Evolutionary conservation across 306 rosid genomes (phyloP), one percentile per base, ranked within the genome.

Genomic region (Dalbergia cochinchinensis): DNA sequence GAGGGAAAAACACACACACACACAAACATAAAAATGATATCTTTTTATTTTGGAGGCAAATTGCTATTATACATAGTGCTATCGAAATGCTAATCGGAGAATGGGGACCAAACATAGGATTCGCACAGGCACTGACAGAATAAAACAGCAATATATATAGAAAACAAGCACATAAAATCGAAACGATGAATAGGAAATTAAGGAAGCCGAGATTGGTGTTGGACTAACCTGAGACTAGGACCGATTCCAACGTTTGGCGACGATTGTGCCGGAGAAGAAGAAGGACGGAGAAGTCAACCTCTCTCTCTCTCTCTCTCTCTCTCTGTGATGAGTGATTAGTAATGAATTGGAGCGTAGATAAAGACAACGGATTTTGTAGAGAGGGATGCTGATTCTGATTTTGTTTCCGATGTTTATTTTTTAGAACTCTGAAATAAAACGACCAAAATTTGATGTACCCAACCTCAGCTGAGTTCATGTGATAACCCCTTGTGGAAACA

Each of bases 281-380:
- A 11, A 15, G 5, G 45, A 51, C 0, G 15, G 35, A 68, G 41
- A 69, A 69, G 82, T 76, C 82, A 79, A 79, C 77, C 10, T 8
- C 2, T n/a, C 5, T 26, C 31, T 26, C 31, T 26, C 31, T 9
- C 16, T 71, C 16, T 66, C 3, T 50, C 51, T 20, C 16, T 13
- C 9, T 20, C 8, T 19, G 14, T 47, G 14, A 12, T 11, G 53
- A 47, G 14, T 47, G 53, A 42, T 42, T 6, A 47, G 1, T 22
- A 14, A 58, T 13, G 19, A 51, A 48, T 13, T 8, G 33, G 8
- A 51, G 65, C 4, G 6, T 0, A 7, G 13, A 62, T 2, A 16
- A 5, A 13, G 18, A 11, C n/a, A 26, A 14, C 5, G 48, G 39
- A 10, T 33, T 78, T 31, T 22, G 20, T 51, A 31, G 47, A 79